Evolutionary conservation across 1,284 basidiomycete species (phyloP).

Genomic region (Pseudozyma pruni): DNA sequence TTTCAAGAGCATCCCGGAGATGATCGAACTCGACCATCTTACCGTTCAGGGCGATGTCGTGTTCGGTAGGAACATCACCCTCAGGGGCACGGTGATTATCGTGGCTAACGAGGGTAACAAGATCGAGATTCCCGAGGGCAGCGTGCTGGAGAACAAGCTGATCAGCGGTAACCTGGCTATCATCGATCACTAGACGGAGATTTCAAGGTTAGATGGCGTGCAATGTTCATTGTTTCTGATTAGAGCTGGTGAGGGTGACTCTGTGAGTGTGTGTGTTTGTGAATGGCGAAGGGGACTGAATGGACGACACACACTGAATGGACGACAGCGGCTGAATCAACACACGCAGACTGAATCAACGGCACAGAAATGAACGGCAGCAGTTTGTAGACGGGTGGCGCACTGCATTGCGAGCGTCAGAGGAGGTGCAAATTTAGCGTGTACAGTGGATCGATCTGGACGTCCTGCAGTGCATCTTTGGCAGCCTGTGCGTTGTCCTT

Average conservation of each 20-base stretch:
- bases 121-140: slow-evolving; percentile 95
- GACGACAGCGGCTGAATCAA: too few relatives aligned
- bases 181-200: slow-evolving; percentile 64
- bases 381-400: too few relatives aligned
- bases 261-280: too few relatives aligned
- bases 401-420: too few relatives aligned
- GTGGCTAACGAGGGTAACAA: slow-evolving; percentile 92
- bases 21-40: slow-evolving; percentile 87
- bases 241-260: too few relatives aligned
- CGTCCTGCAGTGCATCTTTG: slow-evolving; percentile 80
- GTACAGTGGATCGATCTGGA: slow-evolving; percentile 77
- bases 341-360: too few relatives aligned
- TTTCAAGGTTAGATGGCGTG: not conserved
- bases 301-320: too few relatives aligned
- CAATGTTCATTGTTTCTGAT: too few relatives aligned
- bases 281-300: too few relatives aligned
- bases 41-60: slow-evolving; percentile 96
- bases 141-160: slow-evolving; percentile 86
- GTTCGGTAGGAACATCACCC: slow-evolving; percentile 90
- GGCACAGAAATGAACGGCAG: too few relatives aligned
- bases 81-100: slow-evolving; percentile 71
- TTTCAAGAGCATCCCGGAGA: slow-evolving; percentile 93
- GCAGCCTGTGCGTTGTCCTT: slow-evolving; percentile 78
- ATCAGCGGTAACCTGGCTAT: slow-evolving; percentile 68
- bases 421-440: slow-evolving; percentile 5